Evolutionary conservation across 108 stramenopile genomes (phyloP), one percentile per base, ranked within the genome.

Genomic region (Skeletonema costatum): DNA sequence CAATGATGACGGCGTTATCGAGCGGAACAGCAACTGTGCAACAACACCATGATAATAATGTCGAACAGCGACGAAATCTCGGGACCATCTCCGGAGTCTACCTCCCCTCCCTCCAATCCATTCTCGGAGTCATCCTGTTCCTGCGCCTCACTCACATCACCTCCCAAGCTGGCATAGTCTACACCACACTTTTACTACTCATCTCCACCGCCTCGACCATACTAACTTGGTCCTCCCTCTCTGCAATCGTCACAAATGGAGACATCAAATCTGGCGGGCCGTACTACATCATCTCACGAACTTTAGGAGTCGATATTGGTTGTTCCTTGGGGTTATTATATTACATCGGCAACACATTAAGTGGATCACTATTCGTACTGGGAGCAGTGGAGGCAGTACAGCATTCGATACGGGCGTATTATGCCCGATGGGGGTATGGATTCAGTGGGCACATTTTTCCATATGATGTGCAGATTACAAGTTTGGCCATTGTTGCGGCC

Each of bases 91-190:
- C 39, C 12, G 93, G 93, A 4, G 93, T 92, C 4, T 87, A 86
- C 51, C 60, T 92, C 53, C 93, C 93, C 11, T 93, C 89, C 73
- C 78, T 93, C 32, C 89, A 92, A 87, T 90, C 90, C 76, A 95
- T 95, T 58, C 86, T 92, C 31, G 92, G 93, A 29, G 90, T 95
- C 38, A 90, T 95, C 42, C 69, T 95, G 33, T 95, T 93, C 85
- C 88, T 95, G 19, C 89, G 93, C 1, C 83, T 95, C 16, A 81
- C 89, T 12, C 89, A 78, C 76, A 91, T 95, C 58, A 90, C 88
- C 12, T 92, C 86, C 2, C 93, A 95, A 75, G 93, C 93, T 5
- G 93, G 93, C 14, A 58, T 73, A 12, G 32, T 87, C 70, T 33
- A 74, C 60, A 82, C 87, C 39, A 71, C 87, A 1, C 58, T 74